Percentiles rank a stretch among this genome's conserved stretches.
Conservation (phyloP, 805 yeast genomes). For the Yarrowia sp. region DNA sequence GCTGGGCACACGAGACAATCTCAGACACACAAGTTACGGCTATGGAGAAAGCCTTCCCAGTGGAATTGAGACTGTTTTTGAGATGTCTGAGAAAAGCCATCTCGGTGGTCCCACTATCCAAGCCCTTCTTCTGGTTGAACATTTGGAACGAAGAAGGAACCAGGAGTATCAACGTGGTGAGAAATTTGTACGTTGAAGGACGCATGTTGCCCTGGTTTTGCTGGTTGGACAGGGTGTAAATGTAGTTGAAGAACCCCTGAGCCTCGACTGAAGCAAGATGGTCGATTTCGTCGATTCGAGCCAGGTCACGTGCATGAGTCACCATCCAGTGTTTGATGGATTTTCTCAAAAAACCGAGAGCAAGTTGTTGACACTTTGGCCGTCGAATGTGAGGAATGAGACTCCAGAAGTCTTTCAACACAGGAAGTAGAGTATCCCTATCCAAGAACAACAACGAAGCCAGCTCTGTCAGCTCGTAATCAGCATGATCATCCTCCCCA, state of each 20-base stretch:
- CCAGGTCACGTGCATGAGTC: slow-evolving; percentile 7
- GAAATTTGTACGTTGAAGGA: slow-evolving; percentile 3
- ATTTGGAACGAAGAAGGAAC: slow-evolving; percentile 1
- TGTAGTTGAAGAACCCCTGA: slow-evolving; percentile 24
- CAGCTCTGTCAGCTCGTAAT: background rate
- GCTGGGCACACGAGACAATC: slow-evolving; percentile 25
- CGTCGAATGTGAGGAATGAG: slow-evolving; percentile 23
- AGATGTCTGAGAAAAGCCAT: slow-evolving; percentile 15
- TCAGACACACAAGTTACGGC: slow-evolving; percentile 18
- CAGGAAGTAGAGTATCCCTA: background rate
- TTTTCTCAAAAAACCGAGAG: background rate
- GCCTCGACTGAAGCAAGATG: slow-evolving; percentile 7
- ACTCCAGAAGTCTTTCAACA: slow-evolving; percentile 17
- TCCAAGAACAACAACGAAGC: slow-evolving; percentile 9
- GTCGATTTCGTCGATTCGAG: slow-evolving; percentile 15
- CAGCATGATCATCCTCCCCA: background rate
- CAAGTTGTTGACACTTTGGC: background rate
- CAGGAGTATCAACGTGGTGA: slow-evolving; percentile 5
- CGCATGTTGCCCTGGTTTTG: slow-evolving; percentile 13
- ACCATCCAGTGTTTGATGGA: slow-evolving; percentile 21
- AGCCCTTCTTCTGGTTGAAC: background rate
- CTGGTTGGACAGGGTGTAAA: slow-evolving; percentile 16
- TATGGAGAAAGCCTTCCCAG: slow-evolving; percentile 14
- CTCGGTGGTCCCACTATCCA: background rate
- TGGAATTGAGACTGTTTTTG: slow-evolving; percentile 16